Evolutionary conservation across 2,329 filamentous ascomycete genomes (phyloP), one percentile per base, ranked within the genome.

Genomic region (Acephala macrosclerotiorum): DNA sequence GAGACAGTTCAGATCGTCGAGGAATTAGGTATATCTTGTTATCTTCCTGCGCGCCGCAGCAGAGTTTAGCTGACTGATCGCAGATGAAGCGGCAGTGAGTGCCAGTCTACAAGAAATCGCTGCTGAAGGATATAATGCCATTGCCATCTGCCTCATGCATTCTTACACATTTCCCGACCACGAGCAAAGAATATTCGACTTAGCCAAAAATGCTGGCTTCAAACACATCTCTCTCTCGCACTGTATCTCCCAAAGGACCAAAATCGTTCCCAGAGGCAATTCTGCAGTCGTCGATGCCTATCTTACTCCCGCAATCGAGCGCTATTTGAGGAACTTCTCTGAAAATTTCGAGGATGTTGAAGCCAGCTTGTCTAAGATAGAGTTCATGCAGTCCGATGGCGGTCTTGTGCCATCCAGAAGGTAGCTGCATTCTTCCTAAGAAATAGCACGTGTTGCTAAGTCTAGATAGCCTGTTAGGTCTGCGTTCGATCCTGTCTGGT

Each of bases 271-370:
- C 4, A 78, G 89, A 71, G 87, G 87, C 9, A 90, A 87, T 0
- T 90, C 87, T 35, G 87, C 89, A 1, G 88, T 87, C 70, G 89
- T 88, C 18, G 89, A 91, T 77, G 89, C 89, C 22, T 91, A 91
- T 72, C 80, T 91, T 18, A 91, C 89, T 0, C 89, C 89, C 0
- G 85, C 86, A 1, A 91, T 90, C 67, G 83, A 85, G 63, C 88
- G 87, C 71, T 91, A 91, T 73, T 89, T 91, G 57, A 80, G 85
- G 67, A 87, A 88, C 20, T 87, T 87, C 20, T 11, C n/a, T 22
- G 8, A 18, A 5, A 22, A 20, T 9, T 11, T 22, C 20, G 18
- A 22, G 8, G 20, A 49, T 4, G 8, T 8, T 3, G 83, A 0
- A 75, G 80, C 2, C 87, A 84, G 70, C 51, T 64, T n/a, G 84